These are phyloP conservation scores for Dichotomocladium elegans DNA, from an alignment of 371 early-diverging fungal genomes.

Conservation along the genomic window DNA sequence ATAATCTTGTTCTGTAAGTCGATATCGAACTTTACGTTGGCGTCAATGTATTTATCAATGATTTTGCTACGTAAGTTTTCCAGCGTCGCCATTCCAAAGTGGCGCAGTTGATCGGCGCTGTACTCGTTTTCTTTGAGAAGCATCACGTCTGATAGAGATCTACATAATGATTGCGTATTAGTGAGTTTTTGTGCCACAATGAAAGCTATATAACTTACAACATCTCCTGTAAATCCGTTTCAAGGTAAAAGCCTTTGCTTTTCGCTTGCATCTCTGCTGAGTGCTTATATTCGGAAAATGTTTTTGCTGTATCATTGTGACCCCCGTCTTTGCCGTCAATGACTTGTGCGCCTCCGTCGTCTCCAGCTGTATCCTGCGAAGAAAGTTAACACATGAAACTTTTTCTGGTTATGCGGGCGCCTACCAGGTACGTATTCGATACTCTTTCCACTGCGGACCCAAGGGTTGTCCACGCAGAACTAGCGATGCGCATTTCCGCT, in stretches of 20 bases:
- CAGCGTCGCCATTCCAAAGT: constrained; percentile 10
- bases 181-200: constrained; percentile 8
- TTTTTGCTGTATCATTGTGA: not conserved
- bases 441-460: not conserved
- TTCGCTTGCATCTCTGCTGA: constrained; percentile 2
- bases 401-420: too few species aligned
- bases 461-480: too few species aligned
- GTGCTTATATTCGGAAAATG: constrained; percentile 7
- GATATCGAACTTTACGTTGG: constrained; percentile 14
- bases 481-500: too few species aligned
- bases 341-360: too few species aligned
- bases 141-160: constrained; percentile 12
- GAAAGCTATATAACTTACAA: constrained; percentile 6
- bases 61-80: constrained; percentile 3
- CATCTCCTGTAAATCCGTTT: not conserved
- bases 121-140: constrained; percentile 20
- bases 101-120: constrained; percentile 12
- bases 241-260: constrained; percentile 1
- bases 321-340: too few species aligned
- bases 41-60: constrained; percentile 7
- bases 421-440: not conserved
- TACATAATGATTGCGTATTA: constrained; percentile 10
- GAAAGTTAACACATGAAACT: too few species aligned
- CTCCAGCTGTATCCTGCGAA: too few species aligned
- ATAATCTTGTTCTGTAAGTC: constrained; percentile 13